Evolutionary conservation across 495 filamentous ascomycete genomes (phyloP), one percentile per base, ranked within the genome.

Genomic region (Penicillium angulare): DNA sequence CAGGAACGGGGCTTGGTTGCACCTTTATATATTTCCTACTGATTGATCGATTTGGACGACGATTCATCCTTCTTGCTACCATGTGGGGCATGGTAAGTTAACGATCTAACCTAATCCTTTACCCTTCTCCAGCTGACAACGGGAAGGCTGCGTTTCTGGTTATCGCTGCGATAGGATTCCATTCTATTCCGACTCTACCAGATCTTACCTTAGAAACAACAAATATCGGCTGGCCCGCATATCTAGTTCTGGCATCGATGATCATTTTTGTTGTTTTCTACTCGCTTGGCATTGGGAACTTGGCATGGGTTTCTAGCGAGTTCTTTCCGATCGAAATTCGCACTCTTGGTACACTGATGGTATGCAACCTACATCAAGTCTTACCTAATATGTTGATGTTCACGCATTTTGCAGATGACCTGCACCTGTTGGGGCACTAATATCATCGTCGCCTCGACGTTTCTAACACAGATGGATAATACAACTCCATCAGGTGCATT

Each of bases 381-480:
- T n/a, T n/a, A n/a, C n/a, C n/a, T n/a, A n/a, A n/a, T n/a, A n/a
- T n/a, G n/a, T n/a, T n/a, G n/a, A n/a, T n/a, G n/a, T 46, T 34
- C 5, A 22, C 22, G 29, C 29, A 5, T 24, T 26, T 18, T 16
- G 10, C 12, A 52, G 54, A 60, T 73, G 12, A 78, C 74, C 3
- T 65, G 71, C 12, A 78, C 74, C 3, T 65, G 71, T 64, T 78
- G 74, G 74, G 71, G 70, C 23, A 67, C 64, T 42, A 79, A 80
- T 49, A 67, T 80, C 33, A 78, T 79, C 53, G 68, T 79, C 32
- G 65, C 75, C 0, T 77, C 72, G 2, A 79, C 74, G 0, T 80
- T 80, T 59, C 59, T 80, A 13, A 70, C 71, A 0, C 65, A 68
- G 68, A 79, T 80, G 76, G 68, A 77, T 47, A 61, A 49, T 36